Evolutionary conservation across 148 eudicot species (phyloP).

Genomic region (Vaccinium macrocarpon): DNA sequence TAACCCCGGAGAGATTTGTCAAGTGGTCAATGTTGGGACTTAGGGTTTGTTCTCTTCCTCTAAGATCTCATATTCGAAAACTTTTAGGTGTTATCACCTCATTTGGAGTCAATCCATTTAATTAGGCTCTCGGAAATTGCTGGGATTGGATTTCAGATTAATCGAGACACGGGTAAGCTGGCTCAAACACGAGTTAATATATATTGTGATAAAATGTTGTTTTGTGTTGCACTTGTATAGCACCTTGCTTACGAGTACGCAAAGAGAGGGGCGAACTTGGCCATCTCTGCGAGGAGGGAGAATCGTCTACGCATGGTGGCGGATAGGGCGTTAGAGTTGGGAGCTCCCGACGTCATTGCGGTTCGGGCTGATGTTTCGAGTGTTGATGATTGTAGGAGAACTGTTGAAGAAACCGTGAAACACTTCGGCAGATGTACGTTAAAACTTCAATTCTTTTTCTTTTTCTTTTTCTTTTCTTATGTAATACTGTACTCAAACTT

Average conservation of each 20-base stretch:
- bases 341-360: constrained; percentile 48
- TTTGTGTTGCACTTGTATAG: constrained; percentile 17
- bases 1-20: too few species aligned
- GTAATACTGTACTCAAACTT: too few species aligned
- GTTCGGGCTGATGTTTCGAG: constrained; percentile 57
- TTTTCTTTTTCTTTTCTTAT: background rate
- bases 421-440: constrained; percentile 58
- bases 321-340: constrained; percentile 29
- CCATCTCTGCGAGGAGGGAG: constrained; percentile 46
- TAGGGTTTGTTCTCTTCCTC: too few species aligned
- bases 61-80: too few species aligned
- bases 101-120: too few species aligned
- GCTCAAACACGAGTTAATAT: background rate
- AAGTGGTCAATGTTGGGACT: too few species aligned
- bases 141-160: too few species aligned
- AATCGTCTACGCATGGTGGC: constrained; percentile 35
- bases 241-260: constrained; percentile 73
- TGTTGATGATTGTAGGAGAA: constrained; percentile 41
- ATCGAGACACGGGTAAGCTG: too few species aligned
- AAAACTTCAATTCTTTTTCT: background rate
- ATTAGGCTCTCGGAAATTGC: too few species aligned
- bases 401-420: constrained; percentile 38
- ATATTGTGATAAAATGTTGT: background rate
- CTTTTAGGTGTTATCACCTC: too few species aligned
- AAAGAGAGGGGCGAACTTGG: constrained; percentile 50